Evolutionary conservation across 805 yeast genomes (phyloP).

Genomic region (Starmerella khaoyaiensis): DNA sequence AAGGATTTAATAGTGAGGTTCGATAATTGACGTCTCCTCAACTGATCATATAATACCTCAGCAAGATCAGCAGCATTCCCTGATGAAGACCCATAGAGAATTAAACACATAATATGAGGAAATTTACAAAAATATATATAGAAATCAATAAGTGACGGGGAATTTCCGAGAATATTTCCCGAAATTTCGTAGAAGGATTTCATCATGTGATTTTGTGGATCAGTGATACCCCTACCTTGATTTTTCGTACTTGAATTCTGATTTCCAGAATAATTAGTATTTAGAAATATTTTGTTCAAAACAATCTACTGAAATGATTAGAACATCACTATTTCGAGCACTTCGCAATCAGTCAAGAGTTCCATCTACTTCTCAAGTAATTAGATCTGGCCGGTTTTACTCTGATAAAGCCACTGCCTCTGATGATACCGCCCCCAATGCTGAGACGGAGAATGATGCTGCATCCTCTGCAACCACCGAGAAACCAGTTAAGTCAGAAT

Average conservation of each 20-base stretch:
- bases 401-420: conserved; percentile 6
- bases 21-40: conserved; percentile 38
- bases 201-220: too few species aligned
- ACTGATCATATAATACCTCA: conserved; percentile 40
- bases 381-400: too few species aligned
- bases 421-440: conserved; percentile 21
- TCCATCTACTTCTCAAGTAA: too few species aligned
- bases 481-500: conserved; percentile 23
- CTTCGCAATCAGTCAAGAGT: too few species aligned
- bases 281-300: too few species aligned
- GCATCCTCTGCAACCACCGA: conserved; percentile 15
- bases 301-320: too few species aligned
- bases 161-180: too few species aligned
- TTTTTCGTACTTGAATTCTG: too few species aligned
- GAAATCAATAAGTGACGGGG: neutral
- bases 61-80: conserved; percentile 88
- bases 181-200: too few species aligned
- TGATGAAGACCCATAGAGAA: conserved; percentile 83
- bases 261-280: too few species aligned
- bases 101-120: conserved; percentile 18
- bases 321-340: too few species aligned
- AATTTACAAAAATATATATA: neutral
- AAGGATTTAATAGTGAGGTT: conserved; percentile 35
- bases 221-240: neutral
- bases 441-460: conserved; percentile 19